Evolutionary conservation across 176 grass and related monocot species (phyloP), one percentile per base, ranked within the genome.

Genomic region (Cocos nucifera): DNA sequence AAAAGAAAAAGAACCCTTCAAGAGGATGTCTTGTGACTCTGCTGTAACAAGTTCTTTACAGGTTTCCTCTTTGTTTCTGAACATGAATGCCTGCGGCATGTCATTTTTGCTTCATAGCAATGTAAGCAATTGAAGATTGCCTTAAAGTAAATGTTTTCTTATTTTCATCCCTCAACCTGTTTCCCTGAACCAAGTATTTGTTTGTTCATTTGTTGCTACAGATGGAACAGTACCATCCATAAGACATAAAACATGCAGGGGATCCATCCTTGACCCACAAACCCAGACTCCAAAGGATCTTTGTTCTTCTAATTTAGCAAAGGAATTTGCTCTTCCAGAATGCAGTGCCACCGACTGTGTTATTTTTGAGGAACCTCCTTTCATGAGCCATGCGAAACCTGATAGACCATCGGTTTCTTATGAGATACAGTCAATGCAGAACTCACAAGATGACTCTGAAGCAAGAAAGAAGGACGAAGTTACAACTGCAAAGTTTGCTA

Each of bases 391-490:
- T 8, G 19, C 3, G 2, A 69, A 78, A 12, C 54, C 57, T 62
- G 12, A 18, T 57, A 74, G 50, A 28, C 12, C 12, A 4, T 3
- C 27, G 4, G 61, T 54, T 21, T 58, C 32, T 61, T 49, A 69
- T 39, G 73, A 62, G 25, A 68, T 73, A 24, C 26, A 64, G 19
- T 14, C 15, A 21, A 27, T 54, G 73, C 62, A 67, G 27, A 53
- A 22, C 44, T 73, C 52, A 44, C 59, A 49, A 56, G 25, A 64
- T 72, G 4, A 49, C 5, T 14, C 25, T 44, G 79, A 76, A 56
- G 79, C 57, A 67, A 63, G 24, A 10, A 81, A 75, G 25, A 44
- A 44, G 35, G 14, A 44, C 0, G 61, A 63, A 72, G 75, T 67
- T 56, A 75, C 66, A 9, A 64, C 62, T 19, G 17, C 56, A 18